These are phyloP conservation scores for Penicillium polonicum DNA, from an alignment of 2,329 filamentous ascomycete genomes.

Conservation along the genomic window DNA sequence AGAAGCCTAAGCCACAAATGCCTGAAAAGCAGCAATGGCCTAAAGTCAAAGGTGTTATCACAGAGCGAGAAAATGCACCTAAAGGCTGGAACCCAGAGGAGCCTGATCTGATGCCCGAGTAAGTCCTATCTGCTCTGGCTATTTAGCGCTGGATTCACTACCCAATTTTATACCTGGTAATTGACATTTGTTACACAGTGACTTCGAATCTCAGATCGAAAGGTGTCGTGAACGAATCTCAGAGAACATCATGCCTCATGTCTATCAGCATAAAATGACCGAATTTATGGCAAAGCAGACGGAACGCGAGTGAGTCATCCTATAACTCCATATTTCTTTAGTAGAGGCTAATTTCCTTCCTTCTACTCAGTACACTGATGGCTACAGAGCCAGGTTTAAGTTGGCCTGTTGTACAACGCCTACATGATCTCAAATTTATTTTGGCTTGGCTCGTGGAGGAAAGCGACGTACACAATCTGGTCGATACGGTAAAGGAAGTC, in stretches of 20 bases:
- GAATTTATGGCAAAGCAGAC: neutral
- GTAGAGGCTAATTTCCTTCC: neutral
- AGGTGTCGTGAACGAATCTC: slow-evolving; percentile 1
- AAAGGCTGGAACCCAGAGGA: slow-evolving; percentile 1
- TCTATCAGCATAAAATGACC: neutral
- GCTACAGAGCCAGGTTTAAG: neutral
- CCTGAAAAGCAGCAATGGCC: neutral
- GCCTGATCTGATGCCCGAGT: slow-evolving; percentile 1
- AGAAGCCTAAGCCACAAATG: neutral
- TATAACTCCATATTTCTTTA: neutral
- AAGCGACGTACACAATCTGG: neutral
- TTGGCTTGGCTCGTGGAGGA: neutral
- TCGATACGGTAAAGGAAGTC: neutral
- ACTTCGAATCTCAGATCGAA: neutral
- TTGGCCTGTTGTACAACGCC: neutral
- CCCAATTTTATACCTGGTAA: neutral
- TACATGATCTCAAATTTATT: neutral
- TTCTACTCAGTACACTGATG: neutral
- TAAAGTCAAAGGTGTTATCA: neutral
- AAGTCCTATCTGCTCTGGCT: neutral
- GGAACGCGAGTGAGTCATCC: neutral
- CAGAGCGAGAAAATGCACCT: neutral
- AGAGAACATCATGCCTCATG: slow-evolving; percentile 6
- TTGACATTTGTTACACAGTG: neutral
- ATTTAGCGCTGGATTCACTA: neutral